phyloP scores from a whole-genome alignment of 2,329 filamentous ascomycete genomes.

The Grosmannia penicillata region DNA sequence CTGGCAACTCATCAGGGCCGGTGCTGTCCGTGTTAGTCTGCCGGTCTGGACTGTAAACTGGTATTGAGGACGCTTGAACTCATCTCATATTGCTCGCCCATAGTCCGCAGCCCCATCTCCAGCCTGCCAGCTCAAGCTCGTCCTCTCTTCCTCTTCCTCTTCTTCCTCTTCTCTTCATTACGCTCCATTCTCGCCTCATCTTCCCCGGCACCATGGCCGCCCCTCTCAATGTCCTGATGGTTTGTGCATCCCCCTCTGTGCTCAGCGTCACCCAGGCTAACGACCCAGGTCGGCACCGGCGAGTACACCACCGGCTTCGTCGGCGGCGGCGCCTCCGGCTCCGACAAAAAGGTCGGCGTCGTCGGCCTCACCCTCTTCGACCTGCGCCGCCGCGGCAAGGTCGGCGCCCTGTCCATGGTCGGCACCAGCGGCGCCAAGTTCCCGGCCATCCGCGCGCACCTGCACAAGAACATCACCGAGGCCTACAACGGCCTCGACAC shows the following conservation, averaged over 20 bases:
- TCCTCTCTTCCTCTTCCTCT: too few relatives aligned
- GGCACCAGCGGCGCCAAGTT: conserved; percentile 82
- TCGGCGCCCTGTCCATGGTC: conserved; percentile 74
- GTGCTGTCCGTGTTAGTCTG: too few relatives aligned
- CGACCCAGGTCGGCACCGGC: conserved; percentile 61
- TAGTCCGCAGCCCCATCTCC: too few relatives aligned
- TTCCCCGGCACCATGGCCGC: conserved; percentile 31
- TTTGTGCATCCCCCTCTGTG: conserved; percentile 18
- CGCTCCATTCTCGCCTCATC: too few relatives aligned
- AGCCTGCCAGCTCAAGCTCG: too few relatives aligned
- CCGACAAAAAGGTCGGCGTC: conserved; percentile 93
- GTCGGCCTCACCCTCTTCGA: conserved; percentile 85
- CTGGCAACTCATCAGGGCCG: too few relatives aligned
- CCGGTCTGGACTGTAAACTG: too few relatives aligned
- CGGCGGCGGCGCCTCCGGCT: conserved; percentile 64
- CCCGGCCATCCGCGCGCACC: conserved; percentile 76
- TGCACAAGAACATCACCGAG: conserved; percentile 73
- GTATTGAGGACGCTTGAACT: too few relatives aligned
- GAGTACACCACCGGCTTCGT: conserved; percentile 97
- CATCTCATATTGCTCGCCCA: too few relatives aligned
- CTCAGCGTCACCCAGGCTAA: conserved; percentile 5
- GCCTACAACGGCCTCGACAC: conserved; percentile 84
- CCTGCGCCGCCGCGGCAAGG: conserved; percentile 74
- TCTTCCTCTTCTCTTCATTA: background rate
- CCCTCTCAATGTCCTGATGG: conserved; percentile 55